Conservation (phyloP, 1,284 basidiomycete genomes). For the Ustilago nuda region DNA sequence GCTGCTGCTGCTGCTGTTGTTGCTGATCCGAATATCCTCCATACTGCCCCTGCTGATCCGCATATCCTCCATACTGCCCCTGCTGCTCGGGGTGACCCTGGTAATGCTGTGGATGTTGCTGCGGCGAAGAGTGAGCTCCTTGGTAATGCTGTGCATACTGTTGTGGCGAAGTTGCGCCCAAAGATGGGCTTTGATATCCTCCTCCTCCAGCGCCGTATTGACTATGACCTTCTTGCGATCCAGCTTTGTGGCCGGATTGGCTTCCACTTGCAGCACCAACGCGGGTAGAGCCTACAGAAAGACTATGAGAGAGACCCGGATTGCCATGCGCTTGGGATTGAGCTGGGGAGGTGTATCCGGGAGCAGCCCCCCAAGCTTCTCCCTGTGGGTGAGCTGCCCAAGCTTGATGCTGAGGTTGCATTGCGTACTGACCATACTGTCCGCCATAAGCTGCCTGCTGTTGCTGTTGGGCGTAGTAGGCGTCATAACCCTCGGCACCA, state of each 20-base stretch:
- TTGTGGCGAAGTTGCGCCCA: slow-evolving; percentile 27
- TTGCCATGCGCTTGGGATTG: slow-evolving; percentile 36
- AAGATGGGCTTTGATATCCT: slow-evolving; percentile 24
- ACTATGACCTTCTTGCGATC: slow-evolving; percentile 39
- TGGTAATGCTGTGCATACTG: slow-evolving; percentile 47
- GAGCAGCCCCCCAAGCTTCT: slow-evolving; percentile 45
- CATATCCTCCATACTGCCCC: slow-evolving; percentile 4
- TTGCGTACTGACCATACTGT: slow-evolving; percentile 43
- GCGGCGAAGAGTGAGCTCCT: slow-evolving; percentile 22
- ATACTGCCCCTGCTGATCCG: slow-evolving; percentile 13
- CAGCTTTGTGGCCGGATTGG: slow-evolving; percentile 12
- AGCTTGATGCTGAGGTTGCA: slow-evolving; percentile 32
- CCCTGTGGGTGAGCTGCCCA: slow-evolving; percentile 30
- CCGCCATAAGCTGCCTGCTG: slow-evolving; percentile 20
- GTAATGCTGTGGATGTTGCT: slow-evolving; percentile 29
- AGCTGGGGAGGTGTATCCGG: slow-evolving; percentile 32
- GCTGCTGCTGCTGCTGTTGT: slow-evolving; percentile 23
- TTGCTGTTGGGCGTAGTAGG: slow-evolving; percentile 44
- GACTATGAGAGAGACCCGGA: slow-evolving; percentile 28
- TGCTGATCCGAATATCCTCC: slow-evolving; percentile 9
- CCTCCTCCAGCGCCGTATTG: slow-evolving; percentile 38
- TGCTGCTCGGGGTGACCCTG: slow-evolving; percentile 17
- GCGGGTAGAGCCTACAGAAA: slow-evolving; percentile 36
- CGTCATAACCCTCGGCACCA: slow-evolving; percentile 37
- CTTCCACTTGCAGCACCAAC: slow-evolving; percentile 23